A percentile compares a stretch with the other conserved stretches of the same genome.
These are phyloP conservation scores for Aspergillus sp. DNA, from an alignment of 2,329 filamentous ascomycete species.

Conservation along the genomic window DNA sequence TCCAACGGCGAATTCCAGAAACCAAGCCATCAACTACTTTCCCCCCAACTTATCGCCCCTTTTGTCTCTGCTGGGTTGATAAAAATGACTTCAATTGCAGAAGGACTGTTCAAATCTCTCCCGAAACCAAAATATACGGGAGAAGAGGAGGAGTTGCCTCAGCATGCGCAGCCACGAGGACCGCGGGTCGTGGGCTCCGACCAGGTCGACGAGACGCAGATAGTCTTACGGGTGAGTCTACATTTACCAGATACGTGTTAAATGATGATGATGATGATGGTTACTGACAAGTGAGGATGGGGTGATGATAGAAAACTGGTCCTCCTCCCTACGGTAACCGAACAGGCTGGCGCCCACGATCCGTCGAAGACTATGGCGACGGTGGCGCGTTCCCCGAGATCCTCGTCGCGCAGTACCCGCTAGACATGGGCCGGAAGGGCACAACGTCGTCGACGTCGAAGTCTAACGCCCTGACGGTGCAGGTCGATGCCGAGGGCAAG, in stretches of 20 bases:
- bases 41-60: conserved; percentile 9
- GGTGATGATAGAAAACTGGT: conserved; percentile 54
- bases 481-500: conserved; percentile 84
- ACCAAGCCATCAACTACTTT: conserved; percentile 6
- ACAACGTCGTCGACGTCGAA: conserved; percentile 51
- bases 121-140: conserved; percentile 87
- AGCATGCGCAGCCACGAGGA: conserved; percentile 64
- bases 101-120: conserved; percentile 68
- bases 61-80: conserved; percentile 5
- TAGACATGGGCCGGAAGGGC: conserved; percentile 83
- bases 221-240: conserved; percentile 61
- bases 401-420: conserved; percentile 85
- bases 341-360: conserved; percentile 80
- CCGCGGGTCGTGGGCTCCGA: conserved; percentile 72
- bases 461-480: conserved; percentile 84
- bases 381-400: conserved; percentile 94
- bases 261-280: conserved; percentile 5
- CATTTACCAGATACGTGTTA: neutral
- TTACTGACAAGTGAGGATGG: neutral
- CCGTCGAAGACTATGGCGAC: conserved; percentile 86
- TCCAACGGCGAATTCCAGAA: conserved; percentile 1
- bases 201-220: conserved; percentile 74
- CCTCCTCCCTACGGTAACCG: conserved; percentile 84
- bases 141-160: conserved; percentile 72
- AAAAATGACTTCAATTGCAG: conserved; percentile 57